A percentile compares a stretch with the other conserved stretches of the same genome.
Evolutionary conservation across 2,329 filamentous ascomycete genomes (phyloP).

Genomic region (Pyrenochaeta sp.): DNA sequence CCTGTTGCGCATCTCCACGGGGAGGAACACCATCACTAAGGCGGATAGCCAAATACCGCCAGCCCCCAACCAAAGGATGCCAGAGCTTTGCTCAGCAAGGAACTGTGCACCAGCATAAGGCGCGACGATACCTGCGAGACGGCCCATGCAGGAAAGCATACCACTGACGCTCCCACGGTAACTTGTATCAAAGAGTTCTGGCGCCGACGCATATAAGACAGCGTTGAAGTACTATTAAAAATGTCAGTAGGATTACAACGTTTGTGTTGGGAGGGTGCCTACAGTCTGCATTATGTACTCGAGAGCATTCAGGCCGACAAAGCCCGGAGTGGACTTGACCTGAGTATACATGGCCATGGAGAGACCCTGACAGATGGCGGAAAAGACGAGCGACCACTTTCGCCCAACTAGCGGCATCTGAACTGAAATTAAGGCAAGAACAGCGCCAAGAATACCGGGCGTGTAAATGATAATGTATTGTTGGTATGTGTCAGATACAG

Average conservation of each 20-base stretch:
- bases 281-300: slow-evolving; percentile 46
- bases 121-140: slow-evolving; percentile 39
- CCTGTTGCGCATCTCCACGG: slow-evolving; percentile 40
- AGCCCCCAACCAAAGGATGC: slow-evolving; percentile 40
- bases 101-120: slow-evolving; percentile 38
- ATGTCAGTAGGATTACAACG: not conserved
- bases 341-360: slow-evolving; percentile 44
- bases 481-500: slow-evolving; percentile 35
- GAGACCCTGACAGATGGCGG: slow-evolving; percentile 36
- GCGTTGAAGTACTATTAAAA: slow-evolving; percentile 36
- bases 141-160: slow-evolving; percentile 39
- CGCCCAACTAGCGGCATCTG: slow-evolving; percentile 38
- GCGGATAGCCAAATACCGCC: slow-evolving; percentile 42
- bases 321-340: slow-evolving; percentile 33
- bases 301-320: slow-evolving; percentile 38
- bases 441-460: slow-evolving; percentile 36
- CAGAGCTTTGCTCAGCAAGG: slow-evolving; percentile 28
- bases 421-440: slow-evolving; percentile 32
- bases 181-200: slow-evolving; percentile 38
- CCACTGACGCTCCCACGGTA: slow-evolving; percentile 42
- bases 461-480: slow-evolving; percentile 43
- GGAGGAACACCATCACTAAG: slow-evolving; percentile 38
- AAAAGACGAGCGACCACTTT: slow-evolving; percentile 41
- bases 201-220: slow-evolving; percentile 39
- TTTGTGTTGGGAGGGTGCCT: not conserved